Evolutionary conservation across 1,284 basidiomycete genomes (phyloP).

Genomic region (Volvariella volvacea): DNA sequence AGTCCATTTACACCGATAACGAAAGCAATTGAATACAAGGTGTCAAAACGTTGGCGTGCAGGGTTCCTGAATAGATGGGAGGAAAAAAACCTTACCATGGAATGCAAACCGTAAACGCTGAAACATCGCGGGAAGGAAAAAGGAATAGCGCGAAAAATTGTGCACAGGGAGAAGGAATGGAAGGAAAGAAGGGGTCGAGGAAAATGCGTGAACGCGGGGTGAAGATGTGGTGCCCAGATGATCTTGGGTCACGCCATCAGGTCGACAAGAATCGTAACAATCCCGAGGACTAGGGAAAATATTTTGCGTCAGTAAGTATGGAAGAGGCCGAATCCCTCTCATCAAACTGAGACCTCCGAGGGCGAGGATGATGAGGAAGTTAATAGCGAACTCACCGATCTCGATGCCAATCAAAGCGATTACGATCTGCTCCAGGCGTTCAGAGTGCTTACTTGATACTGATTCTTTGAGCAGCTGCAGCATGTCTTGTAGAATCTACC

Average conservation of each 20-base stretch:
- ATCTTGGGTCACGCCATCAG: slow-evolving; percentile 26
- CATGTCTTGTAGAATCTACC: slow-evolving; percentile 92
- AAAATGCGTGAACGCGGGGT: background rate
- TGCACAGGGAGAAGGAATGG: too few species aligned
- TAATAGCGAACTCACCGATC: slow-evolving; percentile 64
- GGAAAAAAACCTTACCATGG: too few species aligned
- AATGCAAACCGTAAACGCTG: too few species aligned
- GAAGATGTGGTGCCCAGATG: background rate
- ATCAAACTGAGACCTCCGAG: too few species aligned
- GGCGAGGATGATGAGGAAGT: too few species aligned
- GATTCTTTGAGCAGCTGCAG: slow-evolving; percentile 92
- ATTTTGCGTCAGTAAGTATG: slow-evolving; percentile 5
- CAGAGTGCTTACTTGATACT: slow-evolving; percentile 86
- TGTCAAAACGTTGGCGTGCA: too few species aligned
- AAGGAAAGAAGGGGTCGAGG: background rate
- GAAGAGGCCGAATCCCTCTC: background rate
- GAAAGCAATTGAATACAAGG: too few species aligned
- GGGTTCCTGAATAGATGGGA: too few species aligned
- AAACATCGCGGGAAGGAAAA: too few species aligned
- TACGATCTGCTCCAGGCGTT: slow-evolving; percentile 93
- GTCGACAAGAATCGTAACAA: slow-evolving; percentile 40
- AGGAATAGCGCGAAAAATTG: too few species aligned
- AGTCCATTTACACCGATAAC: too few species aligned
- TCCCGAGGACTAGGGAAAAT: slow-evolving; percentile 30
- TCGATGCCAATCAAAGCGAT: slow-evolving; percentile 89